These are phyloP conservation scores for Fusarium mexicanum DNA, from an alignment of 2,329 filamentous ascomycete genomes.

Conservation along the genomic window DNA sequence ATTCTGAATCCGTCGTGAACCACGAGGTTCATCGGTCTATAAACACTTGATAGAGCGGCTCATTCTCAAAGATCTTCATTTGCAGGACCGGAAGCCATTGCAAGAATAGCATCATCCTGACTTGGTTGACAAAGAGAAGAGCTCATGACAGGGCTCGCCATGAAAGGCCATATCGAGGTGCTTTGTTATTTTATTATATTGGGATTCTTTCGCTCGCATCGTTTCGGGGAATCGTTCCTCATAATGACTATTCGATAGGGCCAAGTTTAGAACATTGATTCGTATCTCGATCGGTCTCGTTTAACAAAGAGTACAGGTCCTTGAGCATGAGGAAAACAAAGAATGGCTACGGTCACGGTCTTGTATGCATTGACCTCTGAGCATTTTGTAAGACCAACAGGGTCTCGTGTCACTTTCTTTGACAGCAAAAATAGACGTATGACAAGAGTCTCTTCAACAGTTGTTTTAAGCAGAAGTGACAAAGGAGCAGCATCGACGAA, in stretches of 20 bases:
- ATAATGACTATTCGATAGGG: not conserved
- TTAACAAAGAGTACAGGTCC: conserved; percentile 12
- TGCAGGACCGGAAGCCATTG: not conserved
- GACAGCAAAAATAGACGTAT: conserved; percentile 20
- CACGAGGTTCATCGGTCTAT: not conserved
- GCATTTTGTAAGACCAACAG: not conserved
- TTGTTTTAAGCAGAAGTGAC: not conserved
- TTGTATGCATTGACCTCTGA: conserved; percentile 6
- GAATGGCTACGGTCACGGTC: not conserved
- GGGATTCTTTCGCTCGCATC: not conserved
- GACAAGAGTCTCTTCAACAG: not conserved
- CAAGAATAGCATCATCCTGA: conserved; percentile 19
- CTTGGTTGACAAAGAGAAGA: conserved; percentile 21
- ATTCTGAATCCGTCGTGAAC: not conserved
- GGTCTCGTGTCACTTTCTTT: conserved; percentile 30
- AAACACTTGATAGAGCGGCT: not conserved
- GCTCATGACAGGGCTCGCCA: not conserved
- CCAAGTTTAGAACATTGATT: not conserved
- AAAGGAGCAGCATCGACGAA: conserved; percentile 28
- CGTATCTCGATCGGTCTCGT: not conserved
- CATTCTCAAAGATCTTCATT: not conserved
- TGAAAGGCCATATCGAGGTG: not conserved
- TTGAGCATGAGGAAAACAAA: conserved; percentile 10
- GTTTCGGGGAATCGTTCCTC: not conserved
- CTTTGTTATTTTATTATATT: conserved; percentile 7